Conservation (phyloP, 441 rosid species). For the Hypseocharis bilobata region DNA sequence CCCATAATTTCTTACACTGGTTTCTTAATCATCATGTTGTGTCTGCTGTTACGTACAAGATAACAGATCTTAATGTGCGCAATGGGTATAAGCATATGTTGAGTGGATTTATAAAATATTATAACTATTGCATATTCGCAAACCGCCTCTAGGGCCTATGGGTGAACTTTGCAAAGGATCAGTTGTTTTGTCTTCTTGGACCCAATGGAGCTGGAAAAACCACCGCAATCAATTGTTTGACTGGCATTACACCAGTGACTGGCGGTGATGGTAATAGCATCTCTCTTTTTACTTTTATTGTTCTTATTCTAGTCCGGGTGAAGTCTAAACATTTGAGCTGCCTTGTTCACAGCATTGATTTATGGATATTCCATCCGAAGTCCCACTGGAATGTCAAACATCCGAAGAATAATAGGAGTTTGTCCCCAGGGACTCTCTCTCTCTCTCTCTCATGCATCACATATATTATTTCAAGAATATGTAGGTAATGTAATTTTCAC, state of each 20-base stretch:
- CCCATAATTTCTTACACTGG: background rate
- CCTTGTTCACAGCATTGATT: conserved; percentile 48
- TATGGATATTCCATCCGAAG: conserved; percentile 68
- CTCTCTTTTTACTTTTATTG: conserved; percentile 3
- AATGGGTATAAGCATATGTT: background rate
- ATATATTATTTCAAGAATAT: background rate
- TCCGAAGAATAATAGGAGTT: conserved; percentile 70
- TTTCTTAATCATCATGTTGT: background rate
- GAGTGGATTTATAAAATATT: background rate
- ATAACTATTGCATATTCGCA: conserved; percentile 8
- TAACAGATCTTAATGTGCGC: background rate
- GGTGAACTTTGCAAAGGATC: conserved; percentile 73
- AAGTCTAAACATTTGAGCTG: background rate
- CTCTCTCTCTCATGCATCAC: background rate
- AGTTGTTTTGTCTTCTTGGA: conserved; percentile 89
- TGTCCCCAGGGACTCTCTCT: conserved; percentile 72
- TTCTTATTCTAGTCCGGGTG: conserved; percentile 1
- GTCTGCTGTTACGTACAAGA: background rate
- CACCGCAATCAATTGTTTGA: conserved; percentile 75
- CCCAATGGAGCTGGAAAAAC: conserved; percentile 98
- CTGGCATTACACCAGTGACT: conserved; percentile 76
- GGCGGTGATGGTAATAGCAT: conserved; percentile 64
- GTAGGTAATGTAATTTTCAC: background rate
- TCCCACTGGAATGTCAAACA: conserved; percentile 77
- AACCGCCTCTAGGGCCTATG: conserved; percentile 54